Percentiles rank a stretch among this genome's conserved stretches.
Evolutionary conservation across 1,284 basidiomycete genomes (phyloP).

Genomic region (Puccinia polysora): DNA sequence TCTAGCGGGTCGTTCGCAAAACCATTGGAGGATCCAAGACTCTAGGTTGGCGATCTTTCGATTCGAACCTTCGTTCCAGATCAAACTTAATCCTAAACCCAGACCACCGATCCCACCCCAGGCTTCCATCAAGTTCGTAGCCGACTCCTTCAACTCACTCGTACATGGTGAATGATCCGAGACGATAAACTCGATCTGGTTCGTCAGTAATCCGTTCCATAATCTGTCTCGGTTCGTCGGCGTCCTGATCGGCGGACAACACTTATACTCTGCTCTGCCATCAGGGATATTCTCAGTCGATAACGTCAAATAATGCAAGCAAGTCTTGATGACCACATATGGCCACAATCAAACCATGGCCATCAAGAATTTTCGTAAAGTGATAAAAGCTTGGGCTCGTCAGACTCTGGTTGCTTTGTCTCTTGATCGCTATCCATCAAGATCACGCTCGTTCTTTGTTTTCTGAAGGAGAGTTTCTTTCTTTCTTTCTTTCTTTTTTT

Average conservation of each 20-base stretch:
- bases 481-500: not conserved
- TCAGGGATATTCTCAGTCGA: conserved; percentile 58
- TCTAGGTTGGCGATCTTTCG: conserved; percentile 57
- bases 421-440: not conserved
- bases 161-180: conserved; percentile 90
- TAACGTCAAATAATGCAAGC: conserved; percentile 55
- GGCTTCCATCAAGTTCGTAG: conserved; percentile 66
- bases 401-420: too few species aligned
- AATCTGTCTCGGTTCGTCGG: conserved; percentile 66
- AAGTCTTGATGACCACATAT: conserved; percentile 17
- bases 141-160: conserved; percentile 68
- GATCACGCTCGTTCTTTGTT: not conserved
- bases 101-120: conserved; percentile 90
- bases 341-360: not conserved
- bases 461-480: not conserved
- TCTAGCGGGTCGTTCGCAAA: conserved; percentile 65
- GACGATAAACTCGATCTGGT: conserved; percentile 80
- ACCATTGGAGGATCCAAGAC: conserved; percentile 68
- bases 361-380: too few species aligned
- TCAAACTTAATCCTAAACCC: conserved; percentile 74
- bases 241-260: conserved; percentile 85
- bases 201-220: conserved; percentile 73
- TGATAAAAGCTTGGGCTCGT: too few species aligned
- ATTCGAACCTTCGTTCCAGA: conserved; percentile 71
- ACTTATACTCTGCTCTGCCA: conserved; percentile 77